phyloP scores from a whole-genome alignment of 495 filamentous ascomycete genomes.

The Cetradonia linearis region DNA sequence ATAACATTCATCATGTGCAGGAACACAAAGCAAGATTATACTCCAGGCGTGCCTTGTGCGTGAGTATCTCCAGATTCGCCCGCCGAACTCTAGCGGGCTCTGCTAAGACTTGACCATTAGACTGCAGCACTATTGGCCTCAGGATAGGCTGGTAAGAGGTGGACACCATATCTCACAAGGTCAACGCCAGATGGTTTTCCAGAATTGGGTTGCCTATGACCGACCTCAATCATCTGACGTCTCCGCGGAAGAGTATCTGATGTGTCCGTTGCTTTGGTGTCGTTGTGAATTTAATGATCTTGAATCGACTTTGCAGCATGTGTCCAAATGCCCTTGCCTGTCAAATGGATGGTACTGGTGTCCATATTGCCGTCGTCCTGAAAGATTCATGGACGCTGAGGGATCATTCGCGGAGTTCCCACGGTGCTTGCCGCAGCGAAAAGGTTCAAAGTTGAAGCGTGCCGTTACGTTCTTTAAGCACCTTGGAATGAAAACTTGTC shows the following conservation, averaged over 20 bases:
- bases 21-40: not conserved
- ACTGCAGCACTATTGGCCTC: not conserved
- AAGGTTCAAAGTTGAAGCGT: slow-evolving; percentile 13
- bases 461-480: slow-evolving; percentile 20
- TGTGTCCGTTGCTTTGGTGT: slow-evolving; percentile 20
- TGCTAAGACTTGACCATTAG: not conserved
- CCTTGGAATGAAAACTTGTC: slow-evolving; percentile 3
- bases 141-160: not conserved
- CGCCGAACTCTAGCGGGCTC: no score
- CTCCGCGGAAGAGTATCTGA: not conserved
- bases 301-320: slow-evolving; percentile 3
- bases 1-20: not conserved
- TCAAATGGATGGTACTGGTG: slow-evolving; percentile 18
- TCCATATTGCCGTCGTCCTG: slow-evolving; percentile 10
- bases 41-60: not conserved
- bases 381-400: slow-evolving; percentile 4
- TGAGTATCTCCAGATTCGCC: not conserved
- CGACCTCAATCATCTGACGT: not conserved
- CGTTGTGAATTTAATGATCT: slow-evolving; percentile 5
- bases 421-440: not conserved
- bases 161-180: not conserved
- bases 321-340: slow-evolving; percentile 11
- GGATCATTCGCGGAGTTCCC: not conserved
- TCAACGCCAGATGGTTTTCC: slow-evolving; percentile 12
- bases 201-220: slow-evolving; percentile 7